Percentiles rank a stretch among this genome's conserved stretches.
Conservation (phyloP, 2,329 filamentous ascomycete genomes). For the Diaporthe batatas region DNA sequence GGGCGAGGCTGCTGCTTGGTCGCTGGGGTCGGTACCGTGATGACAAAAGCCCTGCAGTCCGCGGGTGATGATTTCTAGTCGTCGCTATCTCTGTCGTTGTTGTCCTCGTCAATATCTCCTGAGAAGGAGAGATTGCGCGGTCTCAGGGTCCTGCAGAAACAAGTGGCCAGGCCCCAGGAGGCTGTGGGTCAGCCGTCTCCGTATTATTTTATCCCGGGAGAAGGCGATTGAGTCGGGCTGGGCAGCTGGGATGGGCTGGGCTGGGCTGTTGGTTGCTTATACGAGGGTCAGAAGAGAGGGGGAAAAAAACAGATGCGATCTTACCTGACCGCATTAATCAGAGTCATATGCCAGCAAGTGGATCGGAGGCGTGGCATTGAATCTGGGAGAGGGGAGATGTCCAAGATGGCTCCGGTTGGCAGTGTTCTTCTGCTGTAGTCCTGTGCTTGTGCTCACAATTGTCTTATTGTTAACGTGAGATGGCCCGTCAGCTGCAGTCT, state of each 20-base stretch:
- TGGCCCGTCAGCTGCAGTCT: slow-evolving; percentile 19
- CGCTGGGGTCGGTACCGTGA: slow-evolving; percentile 1
- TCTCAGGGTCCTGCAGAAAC: slow-evolving; percentile 40
- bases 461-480: neutral
- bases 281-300: neutral
- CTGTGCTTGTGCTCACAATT: neutral
- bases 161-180: slow-evolving; percentile 41
- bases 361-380: neutral
- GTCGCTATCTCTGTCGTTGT: neutral
- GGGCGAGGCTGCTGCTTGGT: slow-evolving; percentile 12
- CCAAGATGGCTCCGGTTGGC: neutral
- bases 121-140: slow-evolving; percentile 34
- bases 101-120: slow-evolving; percentile 32
- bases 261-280: slow-evolving; percentile 1
- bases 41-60: neutral
- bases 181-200: slow-evolving; percentile 40
- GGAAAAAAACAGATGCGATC: neutral
- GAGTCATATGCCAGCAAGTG: slow-evolving; percentile 14
- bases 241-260: neutral
- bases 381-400: neutral
- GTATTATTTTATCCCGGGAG: slow-evolving; percentile 42
- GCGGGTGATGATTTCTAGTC: neutral
- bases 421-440: neutral
- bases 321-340: neutral
- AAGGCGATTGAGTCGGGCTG: slow-evolving; percentile 25